Evolutionary conservation across 2,329 filamentous ascomycete species (phyloP).

Genomic region (Peltaster fructicola): DNA sequence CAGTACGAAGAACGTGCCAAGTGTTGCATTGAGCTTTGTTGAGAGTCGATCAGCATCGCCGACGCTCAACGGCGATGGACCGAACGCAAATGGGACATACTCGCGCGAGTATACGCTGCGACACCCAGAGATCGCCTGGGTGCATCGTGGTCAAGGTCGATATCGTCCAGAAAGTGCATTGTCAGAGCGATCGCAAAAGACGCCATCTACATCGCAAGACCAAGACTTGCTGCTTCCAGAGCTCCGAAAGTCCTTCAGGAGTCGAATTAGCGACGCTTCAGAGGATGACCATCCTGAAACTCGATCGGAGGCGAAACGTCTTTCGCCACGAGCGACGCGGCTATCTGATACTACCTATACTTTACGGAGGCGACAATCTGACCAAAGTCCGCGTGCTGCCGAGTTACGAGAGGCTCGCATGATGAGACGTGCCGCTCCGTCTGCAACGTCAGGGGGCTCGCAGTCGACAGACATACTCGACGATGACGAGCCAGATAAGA

Average conservation of each 20-base stretch:
- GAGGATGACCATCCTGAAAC: not conserved
- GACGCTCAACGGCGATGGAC: slow-evolving; percentile 7
- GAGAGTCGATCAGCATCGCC: slow-evolving; percentile 1
- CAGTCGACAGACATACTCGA: slow-evolving; percentile 1
- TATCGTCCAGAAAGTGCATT: no score
- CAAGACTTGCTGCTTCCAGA: not conserved
- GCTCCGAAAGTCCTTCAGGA: not conserved
- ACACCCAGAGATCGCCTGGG: slow-evolving; percentile 16
- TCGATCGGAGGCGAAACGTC: not conserved
- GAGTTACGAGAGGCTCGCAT: no score
- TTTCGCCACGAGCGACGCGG: no score
- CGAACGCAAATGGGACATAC: slow-evolving; percentile 16
- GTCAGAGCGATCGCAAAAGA: no score
- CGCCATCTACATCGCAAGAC: no score
- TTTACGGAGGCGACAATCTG: no score
- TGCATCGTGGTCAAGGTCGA: slow-evolving; percentile 19
- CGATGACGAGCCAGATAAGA: slow-evolving; percentile 4
- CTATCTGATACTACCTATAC: no score
- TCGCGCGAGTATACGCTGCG: slow-evolving; percentile 13
- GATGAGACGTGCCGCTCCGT: no score
- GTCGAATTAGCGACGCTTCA: not conserved
- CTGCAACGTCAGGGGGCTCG: no score
- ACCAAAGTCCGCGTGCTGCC: no score
- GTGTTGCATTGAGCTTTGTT: no score
- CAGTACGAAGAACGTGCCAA: no score